A percentile compares a stretch with the other conserved stretches of the same genome.
phyloP scores from a whole-genome alignment of 495 filamentous ascomycete species.

The Aspergillus leporis region DNA sequence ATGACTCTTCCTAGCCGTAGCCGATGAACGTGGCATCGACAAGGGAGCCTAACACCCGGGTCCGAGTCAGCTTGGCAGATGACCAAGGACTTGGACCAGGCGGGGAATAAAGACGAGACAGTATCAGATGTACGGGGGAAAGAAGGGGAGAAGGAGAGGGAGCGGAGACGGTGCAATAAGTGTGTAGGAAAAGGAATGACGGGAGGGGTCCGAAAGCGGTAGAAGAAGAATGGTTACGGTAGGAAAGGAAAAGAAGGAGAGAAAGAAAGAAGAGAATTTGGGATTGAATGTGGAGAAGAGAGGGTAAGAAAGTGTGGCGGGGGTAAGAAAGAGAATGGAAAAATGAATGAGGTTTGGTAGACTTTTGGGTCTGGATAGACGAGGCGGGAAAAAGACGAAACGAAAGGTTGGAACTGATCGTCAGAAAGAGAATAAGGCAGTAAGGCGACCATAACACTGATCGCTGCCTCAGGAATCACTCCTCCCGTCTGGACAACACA shows the following conservation, averaged over 20 bases:
- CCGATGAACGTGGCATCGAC: slow-evolving; percentile 74
- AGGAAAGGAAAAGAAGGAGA: slow-evolving; percentile 2
- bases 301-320: slow-evolving; percentile 20
- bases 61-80: slow-evolving; percentile 56
- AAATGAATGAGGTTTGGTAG: slow-evolving; percentile 26
- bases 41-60: slow-evolving; percentile 48
- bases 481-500: not conserved
- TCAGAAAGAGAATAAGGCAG: slow-evolving; percentile 23
- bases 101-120: slow-evolving; percentile 27
- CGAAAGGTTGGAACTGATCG: slow-evolving; percentile 28
- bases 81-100: slow-evolving; percentile 55
- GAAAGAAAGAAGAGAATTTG: slow-evolving; percentile 13
- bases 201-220: slow-evolving; percentile 10
- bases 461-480: slow-evolving; percentile 17
- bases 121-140: slow-evolving; percentile 17
- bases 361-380: slow-evolving; percentile 27
- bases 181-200: slow-evolving; percentile 22
- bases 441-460: slow-evolving; percentile 9
- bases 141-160: slow-evolving; percentile 15
- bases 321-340: slow-evolving; percentile 15
- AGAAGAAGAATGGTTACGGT: slow-evolving; percentile 1
- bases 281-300: slow-evolving; percentile 14
- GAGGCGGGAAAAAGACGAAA: slow-evolving; percentile 27
- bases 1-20: slow-evolving; percentile 59
- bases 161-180: slow-evolving; percentile 14